These are phyloP conservation scores for Strigomonas galati DNA, from an alignment of 208 protist genomes.

Conservation along the genomic window DNA sequence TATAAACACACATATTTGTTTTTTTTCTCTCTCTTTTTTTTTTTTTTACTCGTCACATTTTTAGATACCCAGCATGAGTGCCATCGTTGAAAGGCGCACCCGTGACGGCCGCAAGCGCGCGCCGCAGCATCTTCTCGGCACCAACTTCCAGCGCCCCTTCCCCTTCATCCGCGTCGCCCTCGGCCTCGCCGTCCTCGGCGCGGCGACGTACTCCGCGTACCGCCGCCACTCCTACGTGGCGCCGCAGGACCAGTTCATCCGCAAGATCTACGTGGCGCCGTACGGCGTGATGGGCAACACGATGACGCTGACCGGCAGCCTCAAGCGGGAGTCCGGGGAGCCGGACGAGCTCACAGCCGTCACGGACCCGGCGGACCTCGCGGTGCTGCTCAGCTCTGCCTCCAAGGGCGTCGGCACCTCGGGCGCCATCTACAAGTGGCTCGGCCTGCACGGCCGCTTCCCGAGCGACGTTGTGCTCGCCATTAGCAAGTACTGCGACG, in stretches of 20 bases:
- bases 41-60: not conserved
- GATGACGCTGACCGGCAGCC: constrained; percentile 64
- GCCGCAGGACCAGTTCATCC: constrained; percentile 69
- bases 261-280: constrained; percentile 66
- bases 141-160: constrained; percentile 58
- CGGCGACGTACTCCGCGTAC: constrained; percentile 30
- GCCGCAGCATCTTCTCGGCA: constrained; percentile 65
- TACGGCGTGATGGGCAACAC: constrained; percentile 84
- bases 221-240: constrained; percentile 54
- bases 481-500: constrained; percentile 69
- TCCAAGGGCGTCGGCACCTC: constrained; percentile 61
- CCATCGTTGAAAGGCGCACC: constrained; percentile 18
- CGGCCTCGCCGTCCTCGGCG: constrained; percentile 37
- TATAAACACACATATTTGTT: not conserved
- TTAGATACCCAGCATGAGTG: constrained; percentile 3
- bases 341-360: constrained; percentile 64
- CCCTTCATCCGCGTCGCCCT: constrained; percentile 63
- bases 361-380: constrained; percentile 68
- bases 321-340: constrained; percentile 46
- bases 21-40: not conserved
- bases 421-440: constrained; percentile 84
- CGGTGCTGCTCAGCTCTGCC: constrained; percentile 56
- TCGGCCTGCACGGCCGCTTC: constrained; percentile 59
- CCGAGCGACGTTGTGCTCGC: constrained; percentile 63
- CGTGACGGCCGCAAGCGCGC: constrained; percentile 71